Evolutionary conservation across 371 early-diverging fungal species (phyloP).

Genomic region (Nosema muscidifuracis): DNA sequence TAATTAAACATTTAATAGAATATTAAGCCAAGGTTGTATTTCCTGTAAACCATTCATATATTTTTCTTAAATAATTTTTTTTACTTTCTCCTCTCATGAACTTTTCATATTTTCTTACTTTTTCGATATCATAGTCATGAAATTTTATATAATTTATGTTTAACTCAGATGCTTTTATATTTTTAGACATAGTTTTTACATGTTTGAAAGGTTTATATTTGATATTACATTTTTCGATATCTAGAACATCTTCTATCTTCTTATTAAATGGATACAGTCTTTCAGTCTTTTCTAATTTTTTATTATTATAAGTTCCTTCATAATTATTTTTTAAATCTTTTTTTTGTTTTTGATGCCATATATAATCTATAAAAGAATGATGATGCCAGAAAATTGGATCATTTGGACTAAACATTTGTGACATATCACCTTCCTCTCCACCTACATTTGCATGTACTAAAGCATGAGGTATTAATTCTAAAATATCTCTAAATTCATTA

Average conservation of each 20-base stretch:
- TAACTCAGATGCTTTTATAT: not conserved
- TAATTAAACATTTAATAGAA: conserved; percentile 15
- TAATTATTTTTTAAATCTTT: not conserved
- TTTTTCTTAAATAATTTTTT: not conserved
- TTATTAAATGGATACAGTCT: conserved; percentile 26
- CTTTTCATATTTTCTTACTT: conserved; percentile 15
- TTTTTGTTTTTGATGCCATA: conserved; percentile 64
- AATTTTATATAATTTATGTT: conserved; percentile 5
- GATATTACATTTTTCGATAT: not conserved
- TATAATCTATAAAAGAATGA: conserved; percentile 65
- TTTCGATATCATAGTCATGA: not conserved
- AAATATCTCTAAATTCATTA: conserved; percentile 54
- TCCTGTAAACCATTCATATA: not conserved
- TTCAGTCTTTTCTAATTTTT: conserved; percentile 3
- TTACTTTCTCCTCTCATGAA: conserved; percentile 13
- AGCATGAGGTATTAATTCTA: conserved; percentile 65
- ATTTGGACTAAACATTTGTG: conserved; percentile 55
- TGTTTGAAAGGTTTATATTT: conserved; percentile 27
- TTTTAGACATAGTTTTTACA: not conserved
- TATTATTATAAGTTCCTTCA: not conserved
- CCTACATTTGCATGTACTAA: conserved; percentile 64
- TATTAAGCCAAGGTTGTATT: not conserved
- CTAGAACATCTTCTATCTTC: conserved; percentile 12
- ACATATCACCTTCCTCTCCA: conserved; percentile 63
- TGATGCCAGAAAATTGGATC: conserved; percentile 67